These are phyloP conservation scores for Magnusiomyces suaveolens DNA, from an alignment of 1,139 yeast genomes.

Conservation along the genomic window DNA sequence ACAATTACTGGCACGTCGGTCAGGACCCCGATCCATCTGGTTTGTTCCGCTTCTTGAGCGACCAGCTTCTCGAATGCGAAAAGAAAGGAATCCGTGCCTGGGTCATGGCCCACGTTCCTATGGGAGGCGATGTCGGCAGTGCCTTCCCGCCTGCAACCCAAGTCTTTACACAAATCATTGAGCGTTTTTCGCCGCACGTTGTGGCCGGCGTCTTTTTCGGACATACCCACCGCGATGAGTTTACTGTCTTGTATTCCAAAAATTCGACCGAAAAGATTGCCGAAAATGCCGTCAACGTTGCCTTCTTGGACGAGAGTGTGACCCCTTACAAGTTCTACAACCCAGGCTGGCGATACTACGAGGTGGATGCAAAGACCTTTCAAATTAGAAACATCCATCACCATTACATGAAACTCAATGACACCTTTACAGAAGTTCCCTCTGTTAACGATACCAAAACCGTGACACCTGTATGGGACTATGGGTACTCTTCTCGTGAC, in stretches of 20 bases:
- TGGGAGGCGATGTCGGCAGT: constrained; percentile 39
- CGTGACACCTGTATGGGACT: constrained; percentile 15
- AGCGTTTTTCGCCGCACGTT: constrained; percentile 59
- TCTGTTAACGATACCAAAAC: constrained; percentile 5
- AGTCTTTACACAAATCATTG: constrained; percentile 48
- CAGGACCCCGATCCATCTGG: constrained; percentile 55
- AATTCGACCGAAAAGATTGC: constrained; percentile 32
- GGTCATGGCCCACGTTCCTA: constrained; percentile 63
- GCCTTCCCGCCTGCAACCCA: constrained; percentile 55
- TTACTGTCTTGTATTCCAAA: constrained; percentile 45
- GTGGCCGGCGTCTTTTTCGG: constrained; percentile 63
- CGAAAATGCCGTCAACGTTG: constrained; percentile 40
- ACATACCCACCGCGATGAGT: constrained; percentile 64
- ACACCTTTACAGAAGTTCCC: constrained; percentile 36
- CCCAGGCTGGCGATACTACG: constrained; percentile 66
- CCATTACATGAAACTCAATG: constrained; percentile 33
- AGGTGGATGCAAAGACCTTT: constrained; percentile 54
- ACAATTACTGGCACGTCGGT: constrained; percentile 48
- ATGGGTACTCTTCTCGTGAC: constrained; percentile 22
- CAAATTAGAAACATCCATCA: constrained; percentile 51
- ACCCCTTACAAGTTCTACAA: constrained; percentile 44
- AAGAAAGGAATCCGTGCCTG: constrained; percentile 51
- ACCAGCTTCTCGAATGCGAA: constrained; percentile 54
- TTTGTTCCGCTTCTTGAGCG: constrained; percentile 49
- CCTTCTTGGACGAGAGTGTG: constrained; percentile 54